phyloP scores from a whole-genome alignment of 768 basidiomycete species.

The Lentinus tigrinus region DNA sequence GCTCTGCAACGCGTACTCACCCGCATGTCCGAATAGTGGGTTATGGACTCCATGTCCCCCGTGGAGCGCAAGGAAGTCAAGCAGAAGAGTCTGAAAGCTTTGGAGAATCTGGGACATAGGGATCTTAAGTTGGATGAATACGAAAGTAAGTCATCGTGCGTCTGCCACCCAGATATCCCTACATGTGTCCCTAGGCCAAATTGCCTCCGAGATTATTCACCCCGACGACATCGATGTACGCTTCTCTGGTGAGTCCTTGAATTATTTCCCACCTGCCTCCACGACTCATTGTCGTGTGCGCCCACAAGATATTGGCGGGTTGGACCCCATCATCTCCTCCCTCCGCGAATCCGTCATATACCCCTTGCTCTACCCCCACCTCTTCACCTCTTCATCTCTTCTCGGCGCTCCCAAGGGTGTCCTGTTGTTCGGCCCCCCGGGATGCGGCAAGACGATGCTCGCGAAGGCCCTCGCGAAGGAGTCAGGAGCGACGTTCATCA shows the following conservation, averaged over 20 bases:
- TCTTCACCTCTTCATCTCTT: constrained; percentile 82
- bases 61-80: constrained; percentile 60
- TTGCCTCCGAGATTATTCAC: constrained; percentile 91
- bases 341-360: constrained; percentile 95
- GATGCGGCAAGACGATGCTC: constrained; percentile 99
- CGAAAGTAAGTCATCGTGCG: constrained; percentile 60
- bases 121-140: constrained; percentile 85
- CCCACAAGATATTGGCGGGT: constrained; percentile 79
- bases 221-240: constrained; percentile 81
- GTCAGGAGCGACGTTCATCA: constrained; percentile 95
- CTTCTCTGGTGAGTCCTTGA: constrained; percentile 59
- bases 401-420: constrained; percentile 95
- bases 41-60: constrained; percentile 49
- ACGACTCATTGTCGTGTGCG: neutral
- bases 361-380: constrained; percentile 85
- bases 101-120: constrained; percentile 69
- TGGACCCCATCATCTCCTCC: constrained; percentile 86
- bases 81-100: constrained; percentile 66
- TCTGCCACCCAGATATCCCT: neutral
- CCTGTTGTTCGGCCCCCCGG: constrained; percentile 92
- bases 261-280: neutral
- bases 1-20: neutral
- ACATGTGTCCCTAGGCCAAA: constrained; percentile 52
- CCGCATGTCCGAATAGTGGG: constrained; percentile 49
- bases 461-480: constrained; percentile 98